Conservation (phyloP, 805 yeast species). For the Metschnikowia amazonensis region DNA sequence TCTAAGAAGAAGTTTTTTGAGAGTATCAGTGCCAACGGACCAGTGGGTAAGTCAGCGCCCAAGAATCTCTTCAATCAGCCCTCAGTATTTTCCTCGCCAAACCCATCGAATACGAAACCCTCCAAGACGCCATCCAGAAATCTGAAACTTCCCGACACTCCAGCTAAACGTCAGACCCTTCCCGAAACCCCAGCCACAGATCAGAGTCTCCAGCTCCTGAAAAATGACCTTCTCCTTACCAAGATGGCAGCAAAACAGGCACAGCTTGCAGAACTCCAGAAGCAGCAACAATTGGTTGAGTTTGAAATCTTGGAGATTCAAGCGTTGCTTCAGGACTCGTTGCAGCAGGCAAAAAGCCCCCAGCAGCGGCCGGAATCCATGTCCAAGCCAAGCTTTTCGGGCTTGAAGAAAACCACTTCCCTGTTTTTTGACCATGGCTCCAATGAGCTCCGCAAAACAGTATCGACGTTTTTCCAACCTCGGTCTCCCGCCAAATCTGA, state of each 20-base stretch:
- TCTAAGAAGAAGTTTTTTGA: slow-evolving; percentile 4
- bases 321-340: slow-evolving; percentile 15
- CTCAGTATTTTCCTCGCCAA: background rate
- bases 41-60: background rate
- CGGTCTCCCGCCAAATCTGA: background rate
- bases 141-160: background rate
- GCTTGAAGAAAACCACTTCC: slow-evolving; percentile 7
- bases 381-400: background rate
- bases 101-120: background rate
- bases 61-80: background rate
- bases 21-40: background rate
- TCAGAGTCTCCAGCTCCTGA: background rate
- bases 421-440: slow-evolving; percentile 10
- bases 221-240: slow-evolving; percentile 11
- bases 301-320: slow-evolving; percentile 32
- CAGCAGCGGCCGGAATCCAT: background rate
- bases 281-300: slow-evolving; percentile 32
- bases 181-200: background rate
- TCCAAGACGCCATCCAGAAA: no score
- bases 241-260: slow-evolving; percentile 50
- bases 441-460: slow-evolving; percentile 5
- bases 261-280: slow-evolving; percentile 46
- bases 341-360: slow-evolving; percentile 2
- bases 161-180: background rate
- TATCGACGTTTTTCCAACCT: background rate